These are phyloP conservation scores for Kickxella alabastrina DNA, from an alignment of 192 early-diverging fungal genomes.

Conservation along the genomic window DNA sequence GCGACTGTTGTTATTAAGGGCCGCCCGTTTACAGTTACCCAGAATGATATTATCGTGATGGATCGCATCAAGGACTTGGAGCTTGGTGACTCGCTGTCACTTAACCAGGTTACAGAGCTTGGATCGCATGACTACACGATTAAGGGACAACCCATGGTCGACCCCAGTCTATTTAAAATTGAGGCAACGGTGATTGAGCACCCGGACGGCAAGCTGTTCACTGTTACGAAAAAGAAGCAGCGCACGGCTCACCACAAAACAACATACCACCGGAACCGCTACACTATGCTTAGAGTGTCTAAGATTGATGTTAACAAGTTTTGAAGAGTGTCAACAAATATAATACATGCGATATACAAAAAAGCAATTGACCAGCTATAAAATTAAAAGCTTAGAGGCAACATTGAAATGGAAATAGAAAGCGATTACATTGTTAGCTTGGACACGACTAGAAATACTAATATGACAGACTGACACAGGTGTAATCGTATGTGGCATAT, in stretches of 20 bases:
- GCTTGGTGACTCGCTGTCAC: constrained; percentile 80
- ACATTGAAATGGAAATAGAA: no score
- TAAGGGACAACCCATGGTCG: constrained; percentile 80
- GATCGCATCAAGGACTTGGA: constrained; percentile 78
- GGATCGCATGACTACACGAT: constrained; percentile 80
- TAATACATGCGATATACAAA: not conserved
- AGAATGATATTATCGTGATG: constrained; percentile 84
- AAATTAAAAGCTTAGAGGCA: no score
- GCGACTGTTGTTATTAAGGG: constrained; percentile 86
- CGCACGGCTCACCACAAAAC: constrained; percentile 71
- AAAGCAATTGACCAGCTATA: not conserved
- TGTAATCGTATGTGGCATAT: no score
- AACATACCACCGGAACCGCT: constrained; percentile 64
- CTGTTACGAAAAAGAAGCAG: constrained; percentile 76
- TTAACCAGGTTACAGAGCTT: constrained; percentile 85
- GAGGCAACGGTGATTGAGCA: constrained; percentile 90
- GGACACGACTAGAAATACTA: no score
- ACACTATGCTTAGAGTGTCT: constrained; percentile 71
- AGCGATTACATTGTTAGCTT: no score
- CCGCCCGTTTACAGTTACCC: constrained; percentile 78
- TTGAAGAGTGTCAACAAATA: not conserved
- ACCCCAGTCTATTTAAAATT: constrained; percentile 66
- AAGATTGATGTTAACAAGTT: constrained; percentile 61
- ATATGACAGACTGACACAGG: no score
- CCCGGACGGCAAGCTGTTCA: constrained; percentile 66